Evolutionary conservation across 495 filamentous ascomycete species (phyloP), one percentile per base, ranked within the genome.

Genomic region (Venustampulla echinocandica): DNA sequence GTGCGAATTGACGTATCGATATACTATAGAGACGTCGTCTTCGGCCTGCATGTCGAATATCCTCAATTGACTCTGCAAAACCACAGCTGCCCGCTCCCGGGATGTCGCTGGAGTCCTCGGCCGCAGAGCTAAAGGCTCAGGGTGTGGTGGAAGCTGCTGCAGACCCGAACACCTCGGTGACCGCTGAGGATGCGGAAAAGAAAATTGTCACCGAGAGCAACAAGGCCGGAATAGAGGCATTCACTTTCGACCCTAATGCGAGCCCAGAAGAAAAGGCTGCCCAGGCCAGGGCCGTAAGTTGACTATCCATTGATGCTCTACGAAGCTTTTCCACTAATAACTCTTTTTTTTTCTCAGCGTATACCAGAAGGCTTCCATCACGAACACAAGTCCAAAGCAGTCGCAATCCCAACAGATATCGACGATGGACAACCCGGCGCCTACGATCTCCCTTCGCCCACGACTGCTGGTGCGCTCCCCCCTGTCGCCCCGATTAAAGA

Each of bases 161-260:
- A 44, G 80, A 92, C 60, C 81, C 84, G 34, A 63, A 82, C 50
- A 83, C 76, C 59, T 61, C 59, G 18, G 77, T 87, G 40, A 76
- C 76, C n/a, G 69, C 86, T 17, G 77, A 84, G 18, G 77, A 76
- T 36, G 80, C 82, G 18, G 78, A 94, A 61, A 67, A 75, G 48
- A 74, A 75, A 52, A 66, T 94, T 35, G 73, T 90, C 21, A 71
- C 82, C 4, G 83, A 95, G 61, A 82, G 81, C 53, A 77, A 73
- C 57, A 80, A 82, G 54, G 82, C 81, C 13, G 92, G 92, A 17
- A 74, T 79, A 2, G 69, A 79, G 7, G 90, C 87, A 42, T 88
- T 82, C 61, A 78, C 83, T 56, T 97, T 96, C 66, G 74, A 97
- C 60, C 87, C 92, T 2, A 60, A 95, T 69, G 89, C 90, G 20